A percentile compares a stretch with the other conserved stretches of the same genome.
These are phyloP conservation scores for Yamadazyma nakazawae DNA, from an alignment of 805 yeast species.

Conservation along the genomic window DNA sequence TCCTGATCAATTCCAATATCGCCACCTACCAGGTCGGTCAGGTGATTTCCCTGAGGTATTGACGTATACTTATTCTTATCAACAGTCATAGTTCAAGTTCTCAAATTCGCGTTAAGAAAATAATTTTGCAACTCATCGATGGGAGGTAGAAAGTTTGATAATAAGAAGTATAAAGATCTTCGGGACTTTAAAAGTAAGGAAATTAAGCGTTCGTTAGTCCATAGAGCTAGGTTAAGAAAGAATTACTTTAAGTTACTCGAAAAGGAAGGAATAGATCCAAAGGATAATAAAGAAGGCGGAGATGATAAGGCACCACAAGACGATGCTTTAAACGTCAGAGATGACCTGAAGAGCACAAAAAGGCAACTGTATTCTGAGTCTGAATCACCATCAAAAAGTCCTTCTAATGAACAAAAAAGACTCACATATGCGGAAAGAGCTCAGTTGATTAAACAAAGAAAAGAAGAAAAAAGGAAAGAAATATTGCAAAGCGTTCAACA, in stretches of 20 bases:
- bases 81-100: not conserved
- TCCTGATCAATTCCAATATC: not conserved
- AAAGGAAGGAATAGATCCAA: slow-evolving; percentile 42
- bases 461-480: slow-evolving; percentile 36
- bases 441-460: slow-evolving; percentile 46
- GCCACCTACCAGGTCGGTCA: not conserved
- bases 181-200: slow-evolving; percentile 51
- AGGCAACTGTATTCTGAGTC: slow-evolving; percentile 18
- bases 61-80: slow-evolving; percentile 3
- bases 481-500: slow-evolving; percentile 39
- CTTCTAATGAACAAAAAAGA: not conserved
- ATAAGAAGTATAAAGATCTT: slow-evolving; percentile 26
- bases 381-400: slow-evolving; percentile 14
- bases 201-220: slow-evolving; percentile 72
- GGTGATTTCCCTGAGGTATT: slow-evolving; percentile 1
- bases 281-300: slow-evolving; percentile 14
- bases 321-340: slow-evolving; percentile 13
- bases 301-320: slow-evolving; percentile 6
- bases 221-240: slow-evolving; percentile 77
- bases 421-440: slow-evolving; percentile 41
- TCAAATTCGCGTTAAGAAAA: not conserved
- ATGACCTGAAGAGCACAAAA: slow-evolving; percentile 13
- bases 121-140: slow-evolving; percentile 14
- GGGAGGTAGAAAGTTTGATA: slow-evolving; percentile 13
- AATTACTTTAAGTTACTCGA: slow-evolving; percentile 77